Conservation (phyloP, 768 basidiomycete species). For the Leccinum pellstonianum region DNA sequence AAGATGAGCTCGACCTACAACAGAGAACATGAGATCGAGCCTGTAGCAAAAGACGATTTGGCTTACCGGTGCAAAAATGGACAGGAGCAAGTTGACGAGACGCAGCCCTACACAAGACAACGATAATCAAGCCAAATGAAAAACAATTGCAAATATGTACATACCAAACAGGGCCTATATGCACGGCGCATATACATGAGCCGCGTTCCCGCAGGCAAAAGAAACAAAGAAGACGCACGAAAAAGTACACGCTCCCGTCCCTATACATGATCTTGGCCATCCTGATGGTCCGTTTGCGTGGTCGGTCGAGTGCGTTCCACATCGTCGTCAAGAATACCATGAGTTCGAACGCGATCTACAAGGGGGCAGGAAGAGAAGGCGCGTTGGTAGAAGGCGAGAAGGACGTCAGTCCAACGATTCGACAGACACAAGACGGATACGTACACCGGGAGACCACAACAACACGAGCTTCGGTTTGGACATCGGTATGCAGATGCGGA, state of each 20-base stretch:
- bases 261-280: constrained; percentile 8
- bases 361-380: neutral
- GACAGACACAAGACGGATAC: neutral
- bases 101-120: constrained; percentile 17
- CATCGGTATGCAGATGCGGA: constrained; percentile 23
- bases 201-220: neutral
- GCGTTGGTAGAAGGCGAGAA: neutral
- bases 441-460: constrained; percentile 34
- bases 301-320: constrained; percentile 33
- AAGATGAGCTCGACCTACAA: constrained; percentile 16
- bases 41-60: no score
- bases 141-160: neutral
- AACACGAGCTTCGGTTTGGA: constrained; percentile 21
- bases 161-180: constrained; percentile 23
- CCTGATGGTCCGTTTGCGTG: constrained; percentile 8
- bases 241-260: constrained; percentile 29
- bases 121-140: neutral
- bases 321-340: constrained; percentile 29
- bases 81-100: constrained; percentile 20
- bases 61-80: constrained; percentile 22
- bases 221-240: constrained; percentile 7
- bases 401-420: neutral
- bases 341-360: constrained; percentile 30
- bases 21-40: neutral
- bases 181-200: neutral